Conservation (phyloP, 306 rosid species). For the Cotoneaster glaucophyllus region DNA sequence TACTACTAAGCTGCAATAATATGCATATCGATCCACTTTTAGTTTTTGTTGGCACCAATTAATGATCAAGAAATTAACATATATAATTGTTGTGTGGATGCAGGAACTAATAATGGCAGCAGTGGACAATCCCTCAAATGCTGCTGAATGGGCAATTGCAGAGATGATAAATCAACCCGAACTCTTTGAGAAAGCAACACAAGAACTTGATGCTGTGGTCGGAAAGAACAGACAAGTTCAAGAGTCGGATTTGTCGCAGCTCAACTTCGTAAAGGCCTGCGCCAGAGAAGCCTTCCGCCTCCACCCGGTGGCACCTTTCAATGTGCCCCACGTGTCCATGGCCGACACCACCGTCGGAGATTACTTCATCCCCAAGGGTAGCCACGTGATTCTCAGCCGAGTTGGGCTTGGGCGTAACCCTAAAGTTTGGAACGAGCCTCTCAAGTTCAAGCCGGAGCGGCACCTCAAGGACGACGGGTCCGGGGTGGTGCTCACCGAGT, state of each 20-base stretch:
- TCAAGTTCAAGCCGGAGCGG: conserved; percentile 11
- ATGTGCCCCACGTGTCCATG: conserved; percentile 22
- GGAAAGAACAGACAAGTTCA: background rate
- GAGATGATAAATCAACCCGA: conserved; percentile 1
- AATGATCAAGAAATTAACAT: background rate
- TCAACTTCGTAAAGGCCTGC: background rate
- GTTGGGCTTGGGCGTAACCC: conserved; percentile 25
- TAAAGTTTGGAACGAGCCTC: conserved; percentile 26
- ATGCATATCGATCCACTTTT: background rate
- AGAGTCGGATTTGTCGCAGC: background rate
- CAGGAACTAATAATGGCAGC: background rate
- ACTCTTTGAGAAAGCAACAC: background rate
- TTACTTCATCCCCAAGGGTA: conserved; percentile 38
- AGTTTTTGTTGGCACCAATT: background rate
- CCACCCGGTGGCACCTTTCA: conserved; percentile 21
- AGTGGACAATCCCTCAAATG: background rate
- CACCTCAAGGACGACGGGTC: background rate
- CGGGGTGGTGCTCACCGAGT: background rate
- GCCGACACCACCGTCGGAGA: conserved; percentile 6
- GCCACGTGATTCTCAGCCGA: conserved; percentile 35
- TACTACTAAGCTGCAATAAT: no score
- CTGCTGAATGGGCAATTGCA: background rate
- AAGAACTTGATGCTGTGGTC: background rate
- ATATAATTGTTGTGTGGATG: background rate
- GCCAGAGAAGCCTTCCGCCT: conserved; percentile 18